Conservation (phyloP, 2,329 filamentous ascomycete species). For the Verticillium nonalfalfae region DNA sequence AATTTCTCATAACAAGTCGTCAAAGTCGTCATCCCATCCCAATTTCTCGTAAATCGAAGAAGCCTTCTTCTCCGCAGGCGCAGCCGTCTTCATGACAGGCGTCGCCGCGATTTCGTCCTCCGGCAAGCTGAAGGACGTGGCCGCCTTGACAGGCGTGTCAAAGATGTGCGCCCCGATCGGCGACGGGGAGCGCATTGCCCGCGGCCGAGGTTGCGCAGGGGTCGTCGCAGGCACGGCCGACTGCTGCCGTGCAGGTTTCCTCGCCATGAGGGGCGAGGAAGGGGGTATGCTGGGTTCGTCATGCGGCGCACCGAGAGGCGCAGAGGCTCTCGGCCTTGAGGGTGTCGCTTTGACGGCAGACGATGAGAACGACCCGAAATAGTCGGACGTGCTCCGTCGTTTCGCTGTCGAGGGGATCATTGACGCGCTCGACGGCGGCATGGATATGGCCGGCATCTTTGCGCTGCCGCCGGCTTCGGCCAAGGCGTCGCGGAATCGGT, state of each 20-base stretch:
- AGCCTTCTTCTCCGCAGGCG: conserved; percentile 18
- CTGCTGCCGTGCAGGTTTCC: conserved; percentile 10
- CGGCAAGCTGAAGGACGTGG: conserved; percentile 3
- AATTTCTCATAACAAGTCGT: conserved; percentile 32
- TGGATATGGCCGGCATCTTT: conserved; percentile 9
- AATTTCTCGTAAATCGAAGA: conserved; percentile 45
- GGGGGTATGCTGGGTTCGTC: conserved; percentile 22
- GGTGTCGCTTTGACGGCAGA: conserved; percentile 13
- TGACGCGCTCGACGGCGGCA: conserved; percentile 30
- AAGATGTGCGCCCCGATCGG: conserved; percentile 15
- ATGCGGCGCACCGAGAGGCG: not conserved
- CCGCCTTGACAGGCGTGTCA: conserved; percentile 31
- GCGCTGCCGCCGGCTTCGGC: conserved; percentile 16
- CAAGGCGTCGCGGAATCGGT: conserved; percentile 46
- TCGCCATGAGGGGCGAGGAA: conserved; percentile 27
- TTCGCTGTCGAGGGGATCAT: conserved; percentile 35
- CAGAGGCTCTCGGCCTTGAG: not conserved
- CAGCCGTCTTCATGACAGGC: conserved; percentile 1
- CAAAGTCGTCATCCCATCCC: conserved; percentile 53
- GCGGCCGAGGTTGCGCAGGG: not conserved
- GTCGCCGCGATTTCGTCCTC: conserved; percentile 11
- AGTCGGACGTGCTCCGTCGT: conserved; percentile 21
- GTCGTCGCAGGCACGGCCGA: not conserved
- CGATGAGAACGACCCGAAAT: conserved; percentile 15
- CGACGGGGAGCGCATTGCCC: conserved; percentile 4